phyloP scores from a whole-genome alignment of 192 early-diverging fungal species.

The Coemansia sp. region DNA sequence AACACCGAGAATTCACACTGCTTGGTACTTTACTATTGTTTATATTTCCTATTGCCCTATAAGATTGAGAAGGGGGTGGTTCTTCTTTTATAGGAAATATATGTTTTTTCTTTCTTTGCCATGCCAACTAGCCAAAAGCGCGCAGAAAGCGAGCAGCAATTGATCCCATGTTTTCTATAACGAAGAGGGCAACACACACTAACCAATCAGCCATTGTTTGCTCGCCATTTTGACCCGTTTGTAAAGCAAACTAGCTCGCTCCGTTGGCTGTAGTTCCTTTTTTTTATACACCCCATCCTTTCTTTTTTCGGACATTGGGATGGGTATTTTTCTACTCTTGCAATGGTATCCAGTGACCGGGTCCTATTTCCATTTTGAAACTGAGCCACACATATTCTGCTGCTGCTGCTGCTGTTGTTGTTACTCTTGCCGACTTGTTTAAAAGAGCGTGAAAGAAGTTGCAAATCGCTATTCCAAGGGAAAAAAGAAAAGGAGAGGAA shows the following conservation, averaged over 20 bases:
- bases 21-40: too few species aligned
- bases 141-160: too few species aligned
- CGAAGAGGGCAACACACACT: background rate
- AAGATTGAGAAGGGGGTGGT: too few species aligned
- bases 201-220: background rate
- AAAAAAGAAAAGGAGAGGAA: too few species aligned
- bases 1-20: conserved; percentile 14
- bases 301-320: background rate
- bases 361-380: background rate
- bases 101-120: background rate
- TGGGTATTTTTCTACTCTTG: background rate
- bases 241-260: background rate
- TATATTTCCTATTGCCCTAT: background rate
- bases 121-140: background rate
- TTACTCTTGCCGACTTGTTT: too few species aligned
- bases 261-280: background rate
- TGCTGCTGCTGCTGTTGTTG: background rate
- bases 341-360: background rate
- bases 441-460: too few species aligned
- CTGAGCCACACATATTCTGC: background rate
- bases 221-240: too few species aligned
- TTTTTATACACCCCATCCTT: background rate
- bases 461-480: too few species aligned
- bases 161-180: background rate
- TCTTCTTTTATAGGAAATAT: too few species aligned